These are phyloP conservation scores for Leccinellum luteum DNA, from an alignment of 768 basidiomycete genomes.

Conservation along the genomic window DNA sequence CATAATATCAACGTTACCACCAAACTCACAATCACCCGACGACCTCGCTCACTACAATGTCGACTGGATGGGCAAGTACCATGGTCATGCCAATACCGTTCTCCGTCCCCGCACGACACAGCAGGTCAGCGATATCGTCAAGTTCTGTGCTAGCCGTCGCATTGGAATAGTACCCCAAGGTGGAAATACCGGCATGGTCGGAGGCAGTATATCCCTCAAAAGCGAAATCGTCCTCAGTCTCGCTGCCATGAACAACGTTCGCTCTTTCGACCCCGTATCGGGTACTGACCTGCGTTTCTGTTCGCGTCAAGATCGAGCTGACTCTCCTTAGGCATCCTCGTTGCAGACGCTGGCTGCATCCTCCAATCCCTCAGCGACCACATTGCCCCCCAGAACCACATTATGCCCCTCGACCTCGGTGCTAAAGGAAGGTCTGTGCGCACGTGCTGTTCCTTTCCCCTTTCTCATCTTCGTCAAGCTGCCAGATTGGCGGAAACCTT, in stretches of 20 bases:
- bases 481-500: slow-evolving; percentile 97
- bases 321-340: slow-evolving; percentile 67
- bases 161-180: slow-evolving; percentile 97
- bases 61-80: slow-evolving; percentile 97
- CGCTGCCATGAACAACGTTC: slow-evolving; percentile 75
- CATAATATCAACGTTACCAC: slow-evolving; percentile 65
- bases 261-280: slow-evolving; percentile 81
- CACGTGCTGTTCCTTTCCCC: not conserved
- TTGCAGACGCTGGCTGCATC: slow-evolving; percentile 93
- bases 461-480: slow-evolving; percentile 44
- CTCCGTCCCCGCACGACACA: slow-evolving; percentile 85
- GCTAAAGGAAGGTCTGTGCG: slow-evolving; percentile 86
- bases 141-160: slow-evolving; percentile 76
- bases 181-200: slow-evolving; percentile 97
- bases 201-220: slow-evolving; percentile 84
- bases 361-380: slow-evolving; percentile 85
- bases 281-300: slow-evolving; percentile 40
- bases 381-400: slow-evolving; percentile 83
- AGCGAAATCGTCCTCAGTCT: slow-evolving; percentile 88
- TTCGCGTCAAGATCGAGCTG: slow-evolving; percentile 4
- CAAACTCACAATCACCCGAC: slow-evolving; percentile 43
- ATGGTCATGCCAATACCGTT: slow-evolving; percentile 79
- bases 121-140: slow-evolving; percentile 86
- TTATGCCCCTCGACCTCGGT: slow-evolving; percentile 95
- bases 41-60: slow-evolving; percentile 81